A percentile compares a stretch with the other conserved stretches of the same genome.
Evolutionary conservation across 495 filamentous ascomycete species (phyloP).

Genomic region (Wilcoxina mikolae): DNA sequence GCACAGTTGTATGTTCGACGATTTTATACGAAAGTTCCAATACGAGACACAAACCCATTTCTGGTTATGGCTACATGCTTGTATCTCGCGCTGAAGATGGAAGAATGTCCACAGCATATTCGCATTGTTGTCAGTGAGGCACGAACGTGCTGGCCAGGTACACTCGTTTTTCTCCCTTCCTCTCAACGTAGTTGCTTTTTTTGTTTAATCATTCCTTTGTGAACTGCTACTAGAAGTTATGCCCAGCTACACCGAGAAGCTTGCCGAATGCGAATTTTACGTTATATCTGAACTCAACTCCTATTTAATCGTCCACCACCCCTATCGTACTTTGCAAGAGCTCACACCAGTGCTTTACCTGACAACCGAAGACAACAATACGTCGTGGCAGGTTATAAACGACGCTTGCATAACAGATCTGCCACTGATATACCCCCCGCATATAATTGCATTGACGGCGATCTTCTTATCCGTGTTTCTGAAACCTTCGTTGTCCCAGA

Average conservation of each 20-base stretch:
- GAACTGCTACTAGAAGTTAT: slow-evolving; percentile 48
- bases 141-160: slow-evolving; percentile 73
- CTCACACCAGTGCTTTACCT: slow-evolving; percentile 57
- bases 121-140: slow-evolving; percentile 73
- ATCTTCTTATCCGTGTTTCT: slow-evolving; percentile 75
- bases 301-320: slow-evolving; percentile 88
- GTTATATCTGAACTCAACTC: slow-evolving; percentile 91
- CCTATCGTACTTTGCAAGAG: slow-evolving; percentile 74
- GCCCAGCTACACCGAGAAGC: slow-evolving; percentile 62
- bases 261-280: slow-evolving; percentile 93
- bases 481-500: slow-evolving; percentile 39
- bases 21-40: slow-evolving; percentile 83
- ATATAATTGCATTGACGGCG: slow-evolving; percentile 79
- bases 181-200: slow-evolving; percentile 1
- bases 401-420: slow-evolving; percentile 93
- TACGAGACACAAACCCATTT: slow-evolving; percentile 86
- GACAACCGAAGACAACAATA: slow-evolving; percentile 57
- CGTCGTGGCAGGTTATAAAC: slow-evolving; percentile 82
- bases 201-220: slow-evolving; percentile 11
- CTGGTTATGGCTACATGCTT: slow-evolving; percentile 78
- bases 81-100: slow-evolving; percentile 96
- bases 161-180: slow-evolving; percentile 18
- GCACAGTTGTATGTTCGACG: slow-evolving; percentile 88
- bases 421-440: slow-evolving; percentile 73
- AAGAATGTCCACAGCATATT: slow-evolving; percentile 95